Percentiles rank a stretch among this genome's conserved stretches.
These are phyloP conservation scores for Leishmania martiniquensis DNA, from an alignment of 208 protist species.

Conservation along the genomic window DNA sequence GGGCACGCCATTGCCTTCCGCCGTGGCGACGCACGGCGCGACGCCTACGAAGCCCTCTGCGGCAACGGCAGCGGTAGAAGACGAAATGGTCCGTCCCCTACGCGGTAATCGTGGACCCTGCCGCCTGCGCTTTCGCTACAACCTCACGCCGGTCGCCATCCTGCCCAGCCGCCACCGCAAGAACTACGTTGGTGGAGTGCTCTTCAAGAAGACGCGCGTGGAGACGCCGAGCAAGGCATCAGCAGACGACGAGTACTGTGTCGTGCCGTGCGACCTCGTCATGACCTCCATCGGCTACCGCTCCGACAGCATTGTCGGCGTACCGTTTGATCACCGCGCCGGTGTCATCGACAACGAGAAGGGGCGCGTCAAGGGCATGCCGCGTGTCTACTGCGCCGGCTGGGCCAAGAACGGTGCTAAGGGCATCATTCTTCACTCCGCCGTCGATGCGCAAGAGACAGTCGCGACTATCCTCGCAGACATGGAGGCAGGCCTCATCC, in stretches of 20 bases:
- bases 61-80: neutral
- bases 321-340: constrained; percentile 75
- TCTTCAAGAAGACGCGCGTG: constrained; percentile 47
- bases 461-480: constrained; percentile 65
- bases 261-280: constrained; percentile 86
- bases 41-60: neutral
- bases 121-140: constrained; percentile 71
- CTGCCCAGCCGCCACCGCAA: constrained; percentile 46
- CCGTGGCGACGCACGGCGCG: neutral
- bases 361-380: constrained; percentile 70
- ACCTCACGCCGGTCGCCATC: constrained; percentile 68
- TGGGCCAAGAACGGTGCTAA: constrained; percentile 93
- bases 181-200: constrained; percentile 70
- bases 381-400: constrained; percentile 89
- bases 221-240: neutral
- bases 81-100: neutral
- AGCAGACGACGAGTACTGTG: constrained; percentile 38
- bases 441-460: constrained; percentile 84
- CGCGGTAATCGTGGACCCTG: constrained; percentile 47
- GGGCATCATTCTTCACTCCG: constrained; percentile 88
- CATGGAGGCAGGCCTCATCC: constrained; percentile 49
- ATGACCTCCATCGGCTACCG: constrained; percentile 87
- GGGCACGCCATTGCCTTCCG: constrained; percentile 25
- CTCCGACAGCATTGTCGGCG: constrained; percentile 46
- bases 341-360: constrained; percentile 73